phyloP scores from a whole-genome alignment of 2,329 filamentous ascomycete species.

The Xylaria sp. region DNA sequence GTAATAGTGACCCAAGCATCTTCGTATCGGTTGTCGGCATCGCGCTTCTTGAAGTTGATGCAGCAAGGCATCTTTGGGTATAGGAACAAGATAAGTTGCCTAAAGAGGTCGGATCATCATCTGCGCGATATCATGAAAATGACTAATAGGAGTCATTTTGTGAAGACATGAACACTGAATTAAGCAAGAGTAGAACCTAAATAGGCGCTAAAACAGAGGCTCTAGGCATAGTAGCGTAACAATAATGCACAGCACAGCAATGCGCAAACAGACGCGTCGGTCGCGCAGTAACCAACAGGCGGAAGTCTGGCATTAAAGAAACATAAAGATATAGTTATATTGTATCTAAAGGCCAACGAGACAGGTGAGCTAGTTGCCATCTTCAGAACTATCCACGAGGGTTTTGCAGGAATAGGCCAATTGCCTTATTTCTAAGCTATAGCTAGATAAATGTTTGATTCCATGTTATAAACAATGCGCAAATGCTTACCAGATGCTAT shows the following conservation, averaged over 20 bases:
- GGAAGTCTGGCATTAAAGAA: neutral
- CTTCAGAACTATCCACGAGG: neutral
- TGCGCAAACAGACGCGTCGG: neutral
- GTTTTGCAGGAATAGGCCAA: too few relatives aligned
- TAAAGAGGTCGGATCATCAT: neutral
- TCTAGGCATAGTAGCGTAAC: neutral
- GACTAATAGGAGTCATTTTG: neutral
- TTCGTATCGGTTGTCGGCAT: neutral
- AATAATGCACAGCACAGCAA: neutral
- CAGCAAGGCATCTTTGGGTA: conserved; percentile 11
- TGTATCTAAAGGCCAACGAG: neutral
- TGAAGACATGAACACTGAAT: neutral
- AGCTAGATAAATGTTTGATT: neutral
- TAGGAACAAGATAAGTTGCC: too few relatives aligned
- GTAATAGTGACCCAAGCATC: conserved; percentile 26
- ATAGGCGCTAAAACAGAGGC: neutral
- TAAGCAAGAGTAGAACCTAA: neutral
- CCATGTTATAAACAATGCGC: neutral
- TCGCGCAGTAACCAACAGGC: neutral
- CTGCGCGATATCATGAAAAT: too few relatives aligned
- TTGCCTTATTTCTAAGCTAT: too few relatives aligned
- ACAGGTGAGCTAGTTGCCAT: neutral
- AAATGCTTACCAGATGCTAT: neutral
- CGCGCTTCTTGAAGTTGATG: conserved; percentile 7
- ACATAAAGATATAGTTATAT: neutral